Percentiles rank a stretch among this genome's conserved stretches.
Evolutionary conservation across 768 basidiomycete genomes (phyloP).

Genomic region (Phanerochaete carnosa): DNA sequence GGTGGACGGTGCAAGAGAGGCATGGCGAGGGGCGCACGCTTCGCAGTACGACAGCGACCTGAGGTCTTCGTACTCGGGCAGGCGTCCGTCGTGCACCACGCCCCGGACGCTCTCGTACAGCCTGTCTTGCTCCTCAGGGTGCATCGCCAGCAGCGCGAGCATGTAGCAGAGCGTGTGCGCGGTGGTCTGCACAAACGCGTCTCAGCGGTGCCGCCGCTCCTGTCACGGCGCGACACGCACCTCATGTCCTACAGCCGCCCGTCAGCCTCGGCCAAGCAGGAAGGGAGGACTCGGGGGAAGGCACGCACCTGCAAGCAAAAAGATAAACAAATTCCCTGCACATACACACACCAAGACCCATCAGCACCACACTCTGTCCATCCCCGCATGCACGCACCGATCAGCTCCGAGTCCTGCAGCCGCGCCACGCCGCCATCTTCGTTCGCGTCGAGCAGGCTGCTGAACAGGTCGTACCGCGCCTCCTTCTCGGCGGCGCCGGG

Average conservation of each 20-base stretch:
- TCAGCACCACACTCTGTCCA: not conserved
- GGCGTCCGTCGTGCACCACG: conserved; percentile 22
- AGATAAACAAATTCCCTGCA: conserved; percentile 36
- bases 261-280: not conserved
- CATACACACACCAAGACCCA: not conserved
- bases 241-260: conserved; percentile 36
- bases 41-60: conserved; percentile 14
- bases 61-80: conserved; percentile 30
- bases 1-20: not conserved
- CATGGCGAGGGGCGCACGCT: conserved; percentile 18
- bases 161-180: conserved; percentile 33
- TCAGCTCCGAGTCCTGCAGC: conserved; percentile 34
- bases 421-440: conserved; percentile 27
- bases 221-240: conserved; percentile 24
- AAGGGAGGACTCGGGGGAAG: not conserved
- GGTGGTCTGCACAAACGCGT: conserved; percentile 23
- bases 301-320: conserved; percentile 47
- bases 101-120: conserved; percentile 29
- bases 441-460: conserved; percentile 48
- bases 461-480: conserved; percentile 49
- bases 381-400: conserved; percentile 32
- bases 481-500: conserved; percentile 30
- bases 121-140: conserved; percentile 38
- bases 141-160: conserved; percentile 35
- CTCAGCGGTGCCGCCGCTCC: not conserved